These are phyloP conservation scores for Penicillium nucicola DNA, from an alignment of 495 filamentous ascomycete genomes.

Conservation along the genomic window DNA sequence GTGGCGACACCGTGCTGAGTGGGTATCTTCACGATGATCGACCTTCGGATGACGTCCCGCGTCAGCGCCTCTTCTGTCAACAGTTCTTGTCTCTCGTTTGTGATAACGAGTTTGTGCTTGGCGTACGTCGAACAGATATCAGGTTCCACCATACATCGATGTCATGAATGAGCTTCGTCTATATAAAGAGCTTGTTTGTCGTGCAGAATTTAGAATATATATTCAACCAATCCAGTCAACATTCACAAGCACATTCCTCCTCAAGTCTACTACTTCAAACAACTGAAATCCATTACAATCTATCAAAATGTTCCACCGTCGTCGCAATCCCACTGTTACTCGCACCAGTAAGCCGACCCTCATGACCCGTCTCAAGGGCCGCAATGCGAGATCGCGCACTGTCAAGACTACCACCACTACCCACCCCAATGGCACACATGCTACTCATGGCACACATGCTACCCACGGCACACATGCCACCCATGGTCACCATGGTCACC, in stretches of 20 bases:
- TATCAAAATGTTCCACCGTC: conserved; percentile 27
- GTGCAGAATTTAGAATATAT: neutral
- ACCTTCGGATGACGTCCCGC: conserved; percentile 21
- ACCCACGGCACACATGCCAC: neutral
- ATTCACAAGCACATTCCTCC: neutral
- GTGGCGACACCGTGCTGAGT: neutral
- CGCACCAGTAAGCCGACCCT: conserved; percentile 47
- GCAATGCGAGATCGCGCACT: conserved; percentile 20
- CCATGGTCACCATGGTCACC: neutral
- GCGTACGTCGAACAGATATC: conserved; percentile 12
- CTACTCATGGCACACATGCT: neutral
- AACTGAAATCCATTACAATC: neutral
- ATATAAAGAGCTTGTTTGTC: conserved; percentile 1
- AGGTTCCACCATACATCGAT: neutral
- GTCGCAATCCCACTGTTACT: conserved; percentile 26
- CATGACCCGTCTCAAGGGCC: conserved; percentile 30
- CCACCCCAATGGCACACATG: neutral
- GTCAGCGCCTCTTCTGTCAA: conserved; percentile 10
- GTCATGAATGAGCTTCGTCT: neutral
- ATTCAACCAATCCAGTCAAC: neutral
- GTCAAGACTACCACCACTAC: conserved; percentile 31
- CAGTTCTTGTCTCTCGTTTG: neutral
- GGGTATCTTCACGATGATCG: conserved; percentile 9
- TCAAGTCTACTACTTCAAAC: neutral
- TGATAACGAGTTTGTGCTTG: conserved; percentile 12